phyloP scores from a whole-genome alignment of 306 rosid species.

The Prunus armeniaca region DNA sequence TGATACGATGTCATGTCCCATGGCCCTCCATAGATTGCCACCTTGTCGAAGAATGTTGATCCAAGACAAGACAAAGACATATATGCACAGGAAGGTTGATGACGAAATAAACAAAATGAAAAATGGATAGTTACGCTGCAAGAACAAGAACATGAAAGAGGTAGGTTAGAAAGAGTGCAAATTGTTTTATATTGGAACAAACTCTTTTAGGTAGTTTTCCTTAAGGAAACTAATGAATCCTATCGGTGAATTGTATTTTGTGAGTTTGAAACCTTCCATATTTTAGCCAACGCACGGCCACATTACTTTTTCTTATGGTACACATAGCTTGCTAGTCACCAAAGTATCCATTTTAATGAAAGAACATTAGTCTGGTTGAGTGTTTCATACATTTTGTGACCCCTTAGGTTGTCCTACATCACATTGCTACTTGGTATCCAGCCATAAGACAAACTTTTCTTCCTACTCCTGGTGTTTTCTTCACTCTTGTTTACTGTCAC shows the following conservation, averaged over 20 bases:
- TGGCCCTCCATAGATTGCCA: conserved; percentile 38
- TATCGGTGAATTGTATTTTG: no score
- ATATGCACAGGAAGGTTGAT: conserved; percentile 66
- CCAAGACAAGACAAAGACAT: conserved; percentile 83
- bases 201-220: no score
- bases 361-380: background rate
- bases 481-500: background rate
- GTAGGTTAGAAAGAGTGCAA: conserved; percentile 13
- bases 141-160: conserved; percentile 20
- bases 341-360: background rate
- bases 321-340: background rate
- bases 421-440: background rate
- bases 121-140: conserved; percentile 90
- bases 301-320: background rate
- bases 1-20: conserved; percentile 56
- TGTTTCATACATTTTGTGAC: background rate
- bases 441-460: background rate
- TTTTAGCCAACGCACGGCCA: background rate
- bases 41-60: conserved; percentile 53
- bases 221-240: background rate
- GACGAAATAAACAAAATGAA: conserved; percentile 73
- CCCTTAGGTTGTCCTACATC: background rate
- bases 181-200: no score
- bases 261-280: no score
- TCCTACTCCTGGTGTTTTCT: background rate